A percentile compares a stretch with the other conserved stretches of the same genome.
phyloP scores from a whole-genome alignment of 108 stramenopile species.

The Cyclotella baltica region DNA sequence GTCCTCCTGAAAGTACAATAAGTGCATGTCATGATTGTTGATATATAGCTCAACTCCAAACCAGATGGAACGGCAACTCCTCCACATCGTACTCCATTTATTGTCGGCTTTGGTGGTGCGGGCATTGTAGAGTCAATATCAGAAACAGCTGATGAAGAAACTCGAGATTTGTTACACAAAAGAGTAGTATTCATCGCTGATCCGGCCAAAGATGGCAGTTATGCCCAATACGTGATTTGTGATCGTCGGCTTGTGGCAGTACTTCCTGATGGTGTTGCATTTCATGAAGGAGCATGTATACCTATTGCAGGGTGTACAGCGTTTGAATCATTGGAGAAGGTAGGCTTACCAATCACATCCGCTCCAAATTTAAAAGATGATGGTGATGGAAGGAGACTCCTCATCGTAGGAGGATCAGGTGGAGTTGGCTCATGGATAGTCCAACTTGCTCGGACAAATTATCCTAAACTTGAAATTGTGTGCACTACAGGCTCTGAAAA shows the following conservation, averaged over 20 bases:
- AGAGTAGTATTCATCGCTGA: constrained; percentile 53
- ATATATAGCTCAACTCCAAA: constrained; percentile 23
- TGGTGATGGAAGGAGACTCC: constrained; percentile 17
- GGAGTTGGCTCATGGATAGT: constrained; percentile 64
- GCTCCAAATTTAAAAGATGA: neutral
- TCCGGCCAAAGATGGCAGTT: constrained; percentile 51
- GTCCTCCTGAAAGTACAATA: neutral
- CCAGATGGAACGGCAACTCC: constrained; percentile 17
- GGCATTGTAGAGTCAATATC: constrained; percentile 40
- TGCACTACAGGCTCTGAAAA: constrained; percentile 45
- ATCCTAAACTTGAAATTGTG: constrained; percentile 51
- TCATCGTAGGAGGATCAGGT: constrained; percentile 62
- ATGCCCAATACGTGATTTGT: constrained; percentile 50
- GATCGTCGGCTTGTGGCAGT: constrained; percentile 43
- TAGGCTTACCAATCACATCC: constrained; percentile 26
- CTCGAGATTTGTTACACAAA: constrained; percentile 17
- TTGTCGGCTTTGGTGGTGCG: constrained; percentile 61
- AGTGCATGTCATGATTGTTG: neutral
- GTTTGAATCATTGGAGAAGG: constrained; percentile 54
- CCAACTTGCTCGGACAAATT: constrained; percentile 36
- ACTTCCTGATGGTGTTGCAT: constrained; percentile 20
- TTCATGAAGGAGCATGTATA: constrained; percentile 45
- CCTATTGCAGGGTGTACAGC: constrained; percentile 62
- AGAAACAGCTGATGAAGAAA: constrained; percentile 5
- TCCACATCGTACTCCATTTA: constrained; percentile 27